Evolutionary conservation across 768 basidiomycete genomes (phyloP).

Genomic region (Podaxis pistillaris): DNA sequence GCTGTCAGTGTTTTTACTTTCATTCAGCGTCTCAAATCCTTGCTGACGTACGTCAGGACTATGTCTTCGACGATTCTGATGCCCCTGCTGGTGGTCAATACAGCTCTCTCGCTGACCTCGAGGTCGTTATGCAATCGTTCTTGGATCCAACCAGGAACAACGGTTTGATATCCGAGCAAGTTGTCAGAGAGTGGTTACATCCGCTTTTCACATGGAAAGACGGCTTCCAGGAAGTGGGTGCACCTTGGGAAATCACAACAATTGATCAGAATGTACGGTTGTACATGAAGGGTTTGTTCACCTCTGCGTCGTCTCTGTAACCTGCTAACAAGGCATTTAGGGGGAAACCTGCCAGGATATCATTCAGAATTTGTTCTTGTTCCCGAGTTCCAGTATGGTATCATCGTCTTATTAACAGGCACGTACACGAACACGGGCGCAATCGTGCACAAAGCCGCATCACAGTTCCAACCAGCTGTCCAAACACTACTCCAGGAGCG

Average conservation of each 20-base stretch:
- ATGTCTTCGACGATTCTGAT: slow-evolving; percentile 33
- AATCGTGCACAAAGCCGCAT: slow-evolving; percentile 31
- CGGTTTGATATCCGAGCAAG: slow-evolving; percentile 30
- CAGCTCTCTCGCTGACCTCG: slow-evolving; percentile 45
- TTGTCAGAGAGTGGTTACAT: slow-evolving; percentile 42
- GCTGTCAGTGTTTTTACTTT: slow-evolving; percentile 25
- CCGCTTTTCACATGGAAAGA: slow-evolving; percentile 38
- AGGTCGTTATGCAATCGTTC: slow-evolving; percentile 40
- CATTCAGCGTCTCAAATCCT: background rate
- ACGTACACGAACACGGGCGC: slow-evolving; percentile 28
- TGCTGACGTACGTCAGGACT: slow-evolving; percentile 28
- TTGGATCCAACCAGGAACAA: slow-evolving; percentile 37
- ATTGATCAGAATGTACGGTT: slow-evolving; percentile 27
- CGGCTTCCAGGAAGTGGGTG: slow-evolving; percentile 35
- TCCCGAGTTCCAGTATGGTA: slow-evolving; percentile 38
- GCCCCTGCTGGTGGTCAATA: slow-evolving; percentile 52
- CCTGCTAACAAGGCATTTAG: slow-evolving; percentile 21
- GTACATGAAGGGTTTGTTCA: slow-evolving; percentile 31
- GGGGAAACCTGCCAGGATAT: slow-evolving; percentile 37
- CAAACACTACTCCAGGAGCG: slow-evolving; percentile 28
- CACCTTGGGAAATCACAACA: slow-evolving; percentile 41
- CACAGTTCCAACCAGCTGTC: slow-evolving; percentile 33
- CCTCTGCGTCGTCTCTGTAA: background rate
- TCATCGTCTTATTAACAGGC: slow-evolving; percentile 40
- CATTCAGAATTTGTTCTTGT: slow-evolving; percentile 39